These are phyloP conservation scores for Pharnaceum exiguum DNA, from an alignment of 148 eudicot species.

Conservation along the genomic window DNA sequence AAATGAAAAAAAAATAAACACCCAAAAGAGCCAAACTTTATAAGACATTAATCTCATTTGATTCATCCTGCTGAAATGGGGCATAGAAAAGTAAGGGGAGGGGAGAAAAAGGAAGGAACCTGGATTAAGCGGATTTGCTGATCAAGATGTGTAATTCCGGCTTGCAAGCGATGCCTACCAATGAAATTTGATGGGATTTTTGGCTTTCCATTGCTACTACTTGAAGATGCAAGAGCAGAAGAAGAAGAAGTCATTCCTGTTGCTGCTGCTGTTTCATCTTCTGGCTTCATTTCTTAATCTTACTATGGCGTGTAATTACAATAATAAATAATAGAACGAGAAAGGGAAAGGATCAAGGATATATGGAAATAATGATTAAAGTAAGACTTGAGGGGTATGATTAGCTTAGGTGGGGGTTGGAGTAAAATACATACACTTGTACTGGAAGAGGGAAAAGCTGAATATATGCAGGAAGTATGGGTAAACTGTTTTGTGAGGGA, in stretches of 20 bases:
- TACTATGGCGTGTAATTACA: too few species aligned
- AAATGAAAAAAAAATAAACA: not conserved
- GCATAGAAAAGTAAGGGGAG: not conserved
- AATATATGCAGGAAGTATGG: too few species aligned
- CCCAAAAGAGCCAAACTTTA: not conserved
- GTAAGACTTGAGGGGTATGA: too few species aligned
- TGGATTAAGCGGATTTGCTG: constrained; percentile 25
- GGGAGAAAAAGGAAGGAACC: constrained; percentile 8
- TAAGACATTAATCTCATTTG: not conserved
- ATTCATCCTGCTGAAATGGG: not conserved
- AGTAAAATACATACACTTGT: too few species aligned
- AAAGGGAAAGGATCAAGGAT: too few species aligned
- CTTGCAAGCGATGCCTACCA: constrained; percentile 32
- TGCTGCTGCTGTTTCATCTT: not conserved
- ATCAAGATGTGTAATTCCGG: constrained; percentile 27
- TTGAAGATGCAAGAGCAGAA: not conserved
- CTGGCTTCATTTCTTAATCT: not conserved
- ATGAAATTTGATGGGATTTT: constrained; percentile 20
- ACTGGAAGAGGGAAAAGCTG: too few species aligned
- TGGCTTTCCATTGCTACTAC: not conserved
- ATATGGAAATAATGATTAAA: too few species aligned
- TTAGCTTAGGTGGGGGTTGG: too few species aligned
- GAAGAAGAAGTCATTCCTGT: too few species aligned
- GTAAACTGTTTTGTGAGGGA: too few species aligned
- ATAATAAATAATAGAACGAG: not conserved